These are phyloP conservation scores for Zoysia matrella DNA, from an alignment of 202 grass and related monocot species.

Conservation along the genomic window DNA sequence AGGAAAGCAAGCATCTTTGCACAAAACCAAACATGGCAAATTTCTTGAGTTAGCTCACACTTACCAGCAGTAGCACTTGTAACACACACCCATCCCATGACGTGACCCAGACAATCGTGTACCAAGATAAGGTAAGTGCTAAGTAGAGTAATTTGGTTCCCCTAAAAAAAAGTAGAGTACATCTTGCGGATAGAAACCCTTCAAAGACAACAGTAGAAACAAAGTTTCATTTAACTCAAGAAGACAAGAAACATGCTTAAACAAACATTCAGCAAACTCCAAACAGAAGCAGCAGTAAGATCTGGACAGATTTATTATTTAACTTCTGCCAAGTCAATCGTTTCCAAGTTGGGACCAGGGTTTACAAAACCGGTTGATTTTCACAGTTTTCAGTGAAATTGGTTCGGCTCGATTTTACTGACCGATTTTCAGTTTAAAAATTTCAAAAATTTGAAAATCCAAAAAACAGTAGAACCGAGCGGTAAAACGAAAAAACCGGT, in stretches of 20 bases:
- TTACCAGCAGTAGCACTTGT: constrained; percentile 3
- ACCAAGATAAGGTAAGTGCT: no score
- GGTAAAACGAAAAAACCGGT: no score
- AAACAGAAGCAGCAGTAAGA: constrained; percentile 31
- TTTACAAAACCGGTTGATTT: no score
- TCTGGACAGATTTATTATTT: constrained; percentile 14
- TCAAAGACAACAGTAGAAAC: background rate
- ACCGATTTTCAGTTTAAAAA: no score
- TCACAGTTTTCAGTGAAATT: no score
- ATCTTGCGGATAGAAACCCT: background rate
- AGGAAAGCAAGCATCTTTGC: constrained; percentile 6
- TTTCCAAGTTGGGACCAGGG: constrained; percentile 20
- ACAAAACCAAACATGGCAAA: background rate
- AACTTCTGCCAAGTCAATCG: constrained; percentile 22
- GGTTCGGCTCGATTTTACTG: no score
- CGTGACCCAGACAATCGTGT: background rate
- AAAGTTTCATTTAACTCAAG: background rate
- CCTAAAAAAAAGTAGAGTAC: no score
- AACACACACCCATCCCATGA: constrained; percentile 2
- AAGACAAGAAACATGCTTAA: no score
- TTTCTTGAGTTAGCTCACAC: constrained; percentile 43
- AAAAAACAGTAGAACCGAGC: no score
- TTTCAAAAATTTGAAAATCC: no score
- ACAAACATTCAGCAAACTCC: constrained; percentile 42
- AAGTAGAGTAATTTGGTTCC: no score